Conservation (phyloP, 2,329 filamentous ascomycete genomes). For the Pyrenophora seminiperda region DNA sequence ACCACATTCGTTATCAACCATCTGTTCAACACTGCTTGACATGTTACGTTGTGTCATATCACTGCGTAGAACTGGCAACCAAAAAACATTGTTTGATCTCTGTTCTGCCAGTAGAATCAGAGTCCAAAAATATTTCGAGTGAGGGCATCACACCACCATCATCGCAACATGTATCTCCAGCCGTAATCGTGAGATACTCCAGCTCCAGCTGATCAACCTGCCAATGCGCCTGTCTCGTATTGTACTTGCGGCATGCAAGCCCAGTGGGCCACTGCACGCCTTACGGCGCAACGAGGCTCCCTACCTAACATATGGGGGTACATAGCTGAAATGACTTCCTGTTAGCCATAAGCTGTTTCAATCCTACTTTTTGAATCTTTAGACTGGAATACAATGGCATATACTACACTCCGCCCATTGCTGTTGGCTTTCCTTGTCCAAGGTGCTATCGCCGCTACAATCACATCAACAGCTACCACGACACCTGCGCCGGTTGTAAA, state of each 20-base stretch:
- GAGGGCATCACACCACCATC: background rate
- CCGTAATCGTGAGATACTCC: background rate
- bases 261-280: slow-evolving; percentile 14
- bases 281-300: background rate
- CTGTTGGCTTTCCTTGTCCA: slow-evolving; percentile 4
- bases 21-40: background rate
- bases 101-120: no score
- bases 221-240: slow-evolving; percentile 5
- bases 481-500: slow-evolving; percentile 12
- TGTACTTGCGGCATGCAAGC: slow-evolving; percentile 9
- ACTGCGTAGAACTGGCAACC: no score
- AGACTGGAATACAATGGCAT: slow-evolving; percentile 2
- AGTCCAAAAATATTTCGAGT: background rate
- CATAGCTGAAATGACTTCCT: slow-evolving; percentile 2
- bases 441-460: slow-evolving; percentile 8
- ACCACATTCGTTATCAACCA: background rate
- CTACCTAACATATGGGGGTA: slow-evolving; percentile 3
- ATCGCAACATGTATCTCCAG: background rate
- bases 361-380: background rate
- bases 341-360: background rate
- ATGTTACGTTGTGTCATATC: background rate
- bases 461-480: slow-evolving; percentile 12
- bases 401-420: slow-evolving; percentile 2
- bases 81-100: no score
- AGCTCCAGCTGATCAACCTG: slow-evolving; percentile 7